Evolutionary conservation across 169 alveolate genomes (phyloP).

Genomic region (Plasmodium gallinaceum): DNA sequence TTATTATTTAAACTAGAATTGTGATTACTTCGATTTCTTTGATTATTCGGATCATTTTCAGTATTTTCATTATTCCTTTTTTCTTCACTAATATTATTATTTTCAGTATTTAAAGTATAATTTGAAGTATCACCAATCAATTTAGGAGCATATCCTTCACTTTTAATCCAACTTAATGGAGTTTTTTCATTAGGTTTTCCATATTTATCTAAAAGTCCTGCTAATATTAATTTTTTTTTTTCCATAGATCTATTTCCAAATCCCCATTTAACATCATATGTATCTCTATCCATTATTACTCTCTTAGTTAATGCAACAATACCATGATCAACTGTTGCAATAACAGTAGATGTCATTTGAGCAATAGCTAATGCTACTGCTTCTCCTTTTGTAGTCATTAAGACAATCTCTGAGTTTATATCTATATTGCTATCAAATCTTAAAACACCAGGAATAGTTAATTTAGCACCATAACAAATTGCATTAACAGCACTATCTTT

Average conservation of each 20-base stretch:
- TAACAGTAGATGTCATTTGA: conserved; percentile 99
- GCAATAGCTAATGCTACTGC: conserved; percentile 99
- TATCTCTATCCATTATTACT: conserved; percentile 99
- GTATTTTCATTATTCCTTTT: background rate
- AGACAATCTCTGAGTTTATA: conserved; percentile 96
- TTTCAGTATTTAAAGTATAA: conserved; percentile 76
- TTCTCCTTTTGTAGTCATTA: conserved; percentile 99
- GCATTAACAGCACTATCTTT: conserved; percentile 99
- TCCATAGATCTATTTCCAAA: conserved; percentile 99
- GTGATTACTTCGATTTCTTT: conserved; percentile 2
- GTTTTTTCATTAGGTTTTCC: conserved; percentile 96
- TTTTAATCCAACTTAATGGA: conserved; percentile 94
- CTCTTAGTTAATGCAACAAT: conserved; percentile 98
- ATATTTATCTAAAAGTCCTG: conserved; percentile 95
- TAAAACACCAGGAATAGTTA: conserved; percentile 99
- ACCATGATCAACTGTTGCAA: conserved; percentile 99
- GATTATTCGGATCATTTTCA: background rate
- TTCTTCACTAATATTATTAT: conserved; percentile 17
- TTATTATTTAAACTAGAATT: conserved; percentile 7
- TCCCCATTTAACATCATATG: conserved; percentile 99
- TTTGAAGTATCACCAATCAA: conserved; percentile 84
- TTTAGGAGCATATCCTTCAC: conserved; percentile 90
- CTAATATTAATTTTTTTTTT: conserved; percentile 97
- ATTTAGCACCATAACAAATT: conserved; percentile 99
- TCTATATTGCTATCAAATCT: conserved; percentile 98